These are phyloP conservation scores for Claviceps digitariae DNA, from an alignment of 2,329 filamentous ascomycete species.

Conservation along the genomic window DNA sequence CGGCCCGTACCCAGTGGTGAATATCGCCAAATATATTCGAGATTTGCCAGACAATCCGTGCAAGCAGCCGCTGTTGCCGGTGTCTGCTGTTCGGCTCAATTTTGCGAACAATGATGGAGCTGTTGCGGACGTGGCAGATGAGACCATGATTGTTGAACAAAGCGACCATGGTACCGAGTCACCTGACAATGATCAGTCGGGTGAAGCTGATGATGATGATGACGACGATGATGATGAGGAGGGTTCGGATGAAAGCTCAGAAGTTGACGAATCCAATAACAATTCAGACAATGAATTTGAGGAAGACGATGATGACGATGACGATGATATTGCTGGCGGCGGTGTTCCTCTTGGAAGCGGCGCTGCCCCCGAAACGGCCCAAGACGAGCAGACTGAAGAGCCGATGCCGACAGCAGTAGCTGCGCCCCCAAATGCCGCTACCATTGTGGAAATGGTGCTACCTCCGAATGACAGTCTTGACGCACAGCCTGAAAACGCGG, in stretches of 20 bases:
- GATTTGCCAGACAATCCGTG: constrained; percentile 20
- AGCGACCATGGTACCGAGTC: constrained; percentile 5
- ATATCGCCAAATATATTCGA: constrained; percentile 13
- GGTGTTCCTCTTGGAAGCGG: neutral
- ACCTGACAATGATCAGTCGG: constrained; percentile 9
- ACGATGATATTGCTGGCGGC: neutral
- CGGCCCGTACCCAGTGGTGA: constrained; percentile 10
- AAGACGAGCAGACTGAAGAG: neutral
- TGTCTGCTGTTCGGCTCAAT: neutral
- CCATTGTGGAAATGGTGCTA: neutral
- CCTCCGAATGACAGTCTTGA: neutral
- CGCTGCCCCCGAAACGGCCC: neutral
- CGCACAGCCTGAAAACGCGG: neutral
- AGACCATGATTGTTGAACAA: neutral
- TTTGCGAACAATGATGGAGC: neutral
- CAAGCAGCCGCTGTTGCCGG: neutral
- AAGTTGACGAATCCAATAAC: neutral
- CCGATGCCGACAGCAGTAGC: neutral
- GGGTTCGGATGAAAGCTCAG: neutral
- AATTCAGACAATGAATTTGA: constrained; percentile 1
- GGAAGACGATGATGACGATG: neutral
- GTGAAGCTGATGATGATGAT: constrained; percentile 9
- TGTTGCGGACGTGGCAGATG: constrained; percentile 8
- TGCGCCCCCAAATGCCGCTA: neutral
- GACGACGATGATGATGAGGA: constrained; percentile 10